A percentile compares a stretch with the other conserved stretches of the same genome.
phyloP scores from a whole-genome alignment of 352 stramenopile species.

The Phytophthora kernoviae region DNA sequence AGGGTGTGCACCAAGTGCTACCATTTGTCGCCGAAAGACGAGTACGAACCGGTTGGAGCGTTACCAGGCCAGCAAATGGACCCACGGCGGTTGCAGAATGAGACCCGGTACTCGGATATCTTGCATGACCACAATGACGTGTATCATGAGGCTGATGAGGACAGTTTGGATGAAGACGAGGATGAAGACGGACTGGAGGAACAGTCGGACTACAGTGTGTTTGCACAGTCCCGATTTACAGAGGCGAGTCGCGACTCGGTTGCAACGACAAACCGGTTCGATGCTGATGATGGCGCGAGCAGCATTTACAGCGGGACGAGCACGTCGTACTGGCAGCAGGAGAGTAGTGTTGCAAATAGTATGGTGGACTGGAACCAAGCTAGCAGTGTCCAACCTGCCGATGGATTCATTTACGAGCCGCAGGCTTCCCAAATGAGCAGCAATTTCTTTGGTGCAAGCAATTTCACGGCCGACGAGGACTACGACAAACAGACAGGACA shows the following conservation, averaged over 20 bases:
- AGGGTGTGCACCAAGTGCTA: conserved; percentile 67
- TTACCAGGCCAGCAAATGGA: conserved; percentile 12
- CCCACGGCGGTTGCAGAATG: conserved; percentile 34
- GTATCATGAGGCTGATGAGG: conserved; percentile 32
- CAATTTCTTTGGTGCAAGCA: conserved; percentile 41
- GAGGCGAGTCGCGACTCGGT: conserved; percentile 45
- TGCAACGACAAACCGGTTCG: conserved; percentile 21
- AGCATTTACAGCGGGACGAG: conserved; percentile 42
- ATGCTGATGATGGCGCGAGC: conserved; percentile 26
- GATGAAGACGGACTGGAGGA: conserved; percentile 61
- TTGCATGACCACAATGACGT: conserved; percentile 32
- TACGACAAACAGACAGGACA: conserved; percentile 42
- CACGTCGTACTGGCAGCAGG: conserved; percentile 37
- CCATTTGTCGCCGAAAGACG: conserved; percentile 33
- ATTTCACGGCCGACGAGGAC: conserved; percentile 36
- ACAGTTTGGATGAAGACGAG: conserved; percentile 41
- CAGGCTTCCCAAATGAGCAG: conserved; percentile 28
- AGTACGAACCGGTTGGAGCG: conserved; percentile 34
- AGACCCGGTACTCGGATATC: conserved; percentile 51
- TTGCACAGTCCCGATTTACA: conserved; percentile 61
- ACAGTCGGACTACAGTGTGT: conserved; percentile 59
- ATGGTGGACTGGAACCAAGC: conserved; percentile 28
- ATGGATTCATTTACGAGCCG: conserved; percentile 34
- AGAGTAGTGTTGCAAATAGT: conserved; percentile 32
- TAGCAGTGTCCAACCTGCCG: conserved; percentile 21